Conservation (phyloP, 169 alveolate species). For the Cryptosporidium ubiquitum region DNA sequence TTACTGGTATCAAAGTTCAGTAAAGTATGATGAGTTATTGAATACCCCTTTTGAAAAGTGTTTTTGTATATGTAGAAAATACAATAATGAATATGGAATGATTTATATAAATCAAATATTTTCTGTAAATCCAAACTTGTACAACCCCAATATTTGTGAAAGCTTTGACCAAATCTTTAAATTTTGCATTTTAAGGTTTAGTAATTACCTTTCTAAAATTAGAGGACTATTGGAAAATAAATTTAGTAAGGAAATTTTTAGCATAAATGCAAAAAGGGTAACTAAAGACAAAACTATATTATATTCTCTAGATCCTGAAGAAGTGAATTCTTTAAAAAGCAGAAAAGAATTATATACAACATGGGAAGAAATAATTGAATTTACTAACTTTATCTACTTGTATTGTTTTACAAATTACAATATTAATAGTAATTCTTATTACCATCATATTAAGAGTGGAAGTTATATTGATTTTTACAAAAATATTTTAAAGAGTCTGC, state of each 20-base stretch:
- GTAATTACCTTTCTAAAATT: background rate
- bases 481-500: slow-evolving; percentile 5
- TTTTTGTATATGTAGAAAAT: background rate
- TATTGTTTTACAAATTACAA: slow-evolving; percentile 33
- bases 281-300: background rate
- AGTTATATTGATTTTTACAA: background rate
- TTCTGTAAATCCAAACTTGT: slow-evolving; percentile 19
- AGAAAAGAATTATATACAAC: background rate
- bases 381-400: slow-evolving; percentile 10
- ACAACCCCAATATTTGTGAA: background rate
- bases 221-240: background rate
- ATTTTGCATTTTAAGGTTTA: background rate
- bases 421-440: background rate
- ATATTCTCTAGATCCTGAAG: slow-evolving; percentile 5
- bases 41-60: slow-evolving; percentile 24
- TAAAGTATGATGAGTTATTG: background rate
- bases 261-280: background rate
- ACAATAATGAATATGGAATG: slow-evolving; percentile 18
- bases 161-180: background rate
- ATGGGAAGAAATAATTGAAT: slow-evolving; percentile 45
- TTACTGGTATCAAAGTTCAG: slow-evolving; percentile 43
- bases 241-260: slow-evolving; percentile 11
- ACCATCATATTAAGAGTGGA: background rate
- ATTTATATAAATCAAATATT: slow-evolving; percentile 38
- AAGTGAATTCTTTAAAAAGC: background rate